Percentiles rank a stretch among this genome's conserved stretches.
Conservation (phyloP, 495 filamentous ascomycete genomes). For the Ramalina intermedia region DNA sequence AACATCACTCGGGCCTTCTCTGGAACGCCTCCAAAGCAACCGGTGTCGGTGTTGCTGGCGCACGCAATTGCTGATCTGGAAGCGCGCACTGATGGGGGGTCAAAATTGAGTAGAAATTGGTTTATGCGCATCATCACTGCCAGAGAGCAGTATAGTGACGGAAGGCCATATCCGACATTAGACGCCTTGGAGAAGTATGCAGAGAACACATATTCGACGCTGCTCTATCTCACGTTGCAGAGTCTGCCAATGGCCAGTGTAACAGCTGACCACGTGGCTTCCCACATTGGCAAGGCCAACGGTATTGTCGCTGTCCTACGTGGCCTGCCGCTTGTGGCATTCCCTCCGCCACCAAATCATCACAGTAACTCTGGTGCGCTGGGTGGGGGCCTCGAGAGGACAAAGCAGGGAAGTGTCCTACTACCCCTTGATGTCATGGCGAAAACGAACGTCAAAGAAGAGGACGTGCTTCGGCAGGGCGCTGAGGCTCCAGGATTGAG, state of each 20-base stretch:
- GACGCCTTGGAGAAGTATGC: constrained; percentile 71
- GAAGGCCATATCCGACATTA: constrained; percentile 63
- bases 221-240: constrained; percentile 81
- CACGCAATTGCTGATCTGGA: constrained; percentile 50
- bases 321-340: constrained; percentile 71
- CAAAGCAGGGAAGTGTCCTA: constrained; percentile 50
- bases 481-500: constrained; percentile 60
- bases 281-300: constrained; percentile 84
- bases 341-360: constrained; percentile 48
- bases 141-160: constrained; percentile 70
- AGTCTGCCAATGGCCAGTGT: constrained; percentile 60
- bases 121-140: constrained; percentile 61
- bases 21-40: constrained; percentile 71
- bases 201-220: constrained; percentile 82
- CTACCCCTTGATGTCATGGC: constrained; percentile 88
- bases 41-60: constrained; percentile 71
- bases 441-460: constrained; percentile 60
- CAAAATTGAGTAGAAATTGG: constrained; percentile 64
- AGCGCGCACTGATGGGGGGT: constrained; percentile 35
- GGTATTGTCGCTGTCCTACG: constrained; percentile 75
- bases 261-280: constrained; percentile 82
- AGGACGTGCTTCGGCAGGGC: constrained; percentile 74
- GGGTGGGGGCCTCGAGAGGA: constrained; percentile 22
- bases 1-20: constrained; percentile 57
- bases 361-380: constrained; percentile 30